A percentile compares a stretch with the other conserved stretches of the same genome.
These are phyloP conservation scores for Tricholoma furcatifolium DNA, from an alignment of 768 basidiomycete species.

Conservation along the genomic window DNA sequence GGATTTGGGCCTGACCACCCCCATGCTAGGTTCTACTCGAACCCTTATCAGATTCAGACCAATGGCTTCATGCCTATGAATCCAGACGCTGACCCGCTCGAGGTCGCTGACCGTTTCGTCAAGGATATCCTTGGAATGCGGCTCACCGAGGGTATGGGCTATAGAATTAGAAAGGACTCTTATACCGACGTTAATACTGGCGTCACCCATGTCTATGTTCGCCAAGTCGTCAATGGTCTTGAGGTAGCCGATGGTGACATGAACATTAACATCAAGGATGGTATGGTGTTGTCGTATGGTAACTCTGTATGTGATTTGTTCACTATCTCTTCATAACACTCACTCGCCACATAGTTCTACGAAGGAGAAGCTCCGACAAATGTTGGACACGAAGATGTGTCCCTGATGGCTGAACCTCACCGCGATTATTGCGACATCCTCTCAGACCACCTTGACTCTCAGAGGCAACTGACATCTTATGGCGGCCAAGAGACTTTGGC, in stretches of 20 bases:
- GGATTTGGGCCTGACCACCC: constrained; percentile 83
- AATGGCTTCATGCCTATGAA: constrained; percentile 39
- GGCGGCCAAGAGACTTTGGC: constrained; percentile 37
- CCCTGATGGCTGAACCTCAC: constrained; percentile 36
- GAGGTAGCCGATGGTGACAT: constrained; percentile 91
- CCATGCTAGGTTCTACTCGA: constrained; percentile 65
- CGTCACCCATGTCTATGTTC: constrained; percentile 87
- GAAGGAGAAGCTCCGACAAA: constrained; percentile 51
- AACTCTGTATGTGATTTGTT: constrained; percentile 60
- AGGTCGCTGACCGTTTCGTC: constrained; percentile 66
- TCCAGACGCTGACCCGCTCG: constrained; percentile 46
- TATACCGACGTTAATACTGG: constrained; percentile 86
- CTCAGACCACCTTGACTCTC: constrained; percentile 32
- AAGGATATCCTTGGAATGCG: constrained; percentile 43
- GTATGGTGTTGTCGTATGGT: constrained; percentile 81
- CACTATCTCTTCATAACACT: background rate
- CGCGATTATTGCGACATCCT: constrained; percentile 52
- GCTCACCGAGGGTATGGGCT: constrained; percentile 37
- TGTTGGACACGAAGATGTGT: constrained; percentile 27
- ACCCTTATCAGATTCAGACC: constrained; percentile 43
- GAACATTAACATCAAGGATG: constrained; percentile 90
- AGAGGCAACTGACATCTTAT: constrained; percentile 22
- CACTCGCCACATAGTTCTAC: constrained; percentile 60
- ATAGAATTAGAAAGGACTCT: constrained; percentile 73
- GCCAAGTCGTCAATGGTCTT: constrained; percentile 81